phyloP scores from a whole-genome alignment of 176 grass and related monocot genomes.

The Musa troglodytarum region DNA sequence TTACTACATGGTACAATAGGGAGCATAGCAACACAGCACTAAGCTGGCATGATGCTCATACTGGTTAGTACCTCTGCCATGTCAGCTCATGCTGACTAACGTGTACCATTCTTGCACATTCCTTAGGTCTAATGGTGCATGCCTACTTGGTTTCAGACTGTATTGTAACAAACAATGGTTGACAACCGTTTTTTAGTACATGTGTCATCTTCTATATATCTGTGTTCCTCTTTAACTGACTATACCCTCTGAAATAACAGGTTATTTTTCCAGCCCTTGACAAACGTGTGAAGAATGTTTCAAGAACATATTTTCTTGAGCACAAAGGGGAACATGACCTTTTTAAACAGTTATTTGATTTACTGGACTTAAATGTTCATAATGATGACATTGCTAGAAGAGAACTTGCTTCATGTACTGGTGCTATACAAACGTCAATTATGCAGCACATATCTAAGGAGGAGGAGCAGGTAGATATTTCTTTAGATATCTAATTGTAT shows the following conservation, averaged over 20 bases:
- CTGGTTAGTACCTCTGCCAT: too few relatives aligned
- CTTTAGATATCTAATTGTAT: background rate
- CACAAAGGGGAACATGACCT: constrained; percentile 73
- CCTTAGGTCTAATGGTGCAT: too few relatives aligned
- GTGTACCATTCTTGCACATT: too few relatives aligned
- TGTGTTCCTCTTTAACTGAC: too few relatives aligned
- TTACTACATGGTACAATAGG: too few relatives aligned
- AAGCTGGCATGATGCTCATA: too few relatives aligned
- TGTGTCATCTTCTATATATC: constrained; percentile 8
- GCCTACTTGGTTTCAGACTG: too few relatives aligned
- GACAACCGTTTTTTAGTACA: background rate
- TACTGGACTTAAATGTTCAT: constrained; percentile 44
- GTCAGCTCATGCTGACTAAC: too few relatives aligned
- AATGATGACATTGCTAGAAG: constrained; percentile 20
- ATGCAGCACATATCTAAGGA: background rate
- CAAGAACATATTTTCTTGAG: constrained; percentile 73
- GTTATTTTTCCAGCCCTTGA: constrained; percentile 87
- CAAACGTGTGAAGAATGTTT: constrained; percentile 75
- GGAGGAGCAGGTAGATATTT: constrained; percentile 45
- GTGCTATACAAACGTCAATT: constrained; percentile 2
- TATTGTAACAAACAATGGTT: background rate
- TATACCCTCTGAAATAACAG: constrained; percentile 22
- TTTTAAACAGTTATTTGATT: constrained; percentile 47
- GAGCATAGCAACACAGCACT: too few relatives aligned
- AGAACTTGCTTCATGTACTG: background rate